These are phyloP conservation scores for Hydrangea macrophylla DNA, from an alignment of 148 eudicot species.

Conservation along the genomic window DNA sequence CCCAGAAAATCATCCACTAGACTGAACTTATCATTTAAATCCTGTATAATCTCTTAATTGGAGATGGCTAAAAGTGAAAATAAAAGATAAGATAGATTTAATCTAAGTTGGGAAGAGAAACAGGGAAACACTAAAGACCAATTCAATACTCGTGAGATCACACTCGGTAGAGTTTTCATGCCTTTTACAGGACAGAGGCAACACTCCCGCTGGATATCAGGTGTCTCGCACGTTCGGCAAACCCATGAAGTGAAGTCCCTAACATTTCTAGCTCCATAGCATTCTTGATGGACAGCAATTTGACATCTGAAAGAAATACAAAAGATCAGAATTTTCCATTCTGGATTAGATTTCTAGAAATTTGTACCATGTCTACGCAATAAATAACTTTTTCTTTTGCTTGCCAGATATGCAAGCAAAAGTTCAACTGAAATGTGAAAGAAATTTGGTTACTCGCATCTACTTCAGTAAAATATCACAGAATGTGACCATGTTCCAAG, in stretches of 20 bases:
- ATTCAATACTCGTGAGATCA: background rate
- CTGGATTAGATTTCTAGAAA: too few relatives aligned
- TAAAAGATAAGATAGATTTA: too few relatives aligned
- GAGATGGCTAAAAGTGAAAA: too few relatives aligned
- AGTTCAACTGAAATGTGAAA: background rate
- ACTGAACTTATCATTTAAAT: background rate
- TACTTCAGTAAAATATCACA: background rate
- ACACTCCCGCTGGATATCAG: conserved; percentile 82
- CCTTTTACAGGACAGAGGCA: conserved; percentile 99
- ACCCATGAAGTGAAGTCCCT: conserved; percentile 98
- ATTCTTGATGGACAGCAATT: conserved; percentile 99
- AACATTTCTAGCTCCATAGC: conserved; percentile 90
- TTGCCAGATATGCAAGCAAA: background rate
- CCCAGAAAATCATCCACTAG: background rate
- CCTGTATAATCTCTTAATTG: too few relatives aligned
- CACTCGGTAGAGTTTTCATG: conserved; percentile 22
- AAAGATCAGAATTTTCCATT: too few relatives aligned
- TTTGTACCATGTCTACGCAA: conserved; percentile 15
- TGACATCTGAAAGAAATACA: conserved; percentile 63
- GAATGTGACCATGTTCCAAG: too few relatives aligned
- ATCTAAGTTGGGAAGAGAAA: background rate
- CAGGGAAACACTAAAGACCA: background rate
- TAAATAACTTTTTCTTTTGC: background rate
- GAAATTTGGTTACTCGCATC: conserved; percentile 2
- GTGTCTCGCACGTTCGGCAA: conserved; percentile 93